Percentiles rank a stretch among this genome's conserved stretches.
Conservation (phyloP, 805 yeast genomes). For the Yarrowia sp. region DNA sequence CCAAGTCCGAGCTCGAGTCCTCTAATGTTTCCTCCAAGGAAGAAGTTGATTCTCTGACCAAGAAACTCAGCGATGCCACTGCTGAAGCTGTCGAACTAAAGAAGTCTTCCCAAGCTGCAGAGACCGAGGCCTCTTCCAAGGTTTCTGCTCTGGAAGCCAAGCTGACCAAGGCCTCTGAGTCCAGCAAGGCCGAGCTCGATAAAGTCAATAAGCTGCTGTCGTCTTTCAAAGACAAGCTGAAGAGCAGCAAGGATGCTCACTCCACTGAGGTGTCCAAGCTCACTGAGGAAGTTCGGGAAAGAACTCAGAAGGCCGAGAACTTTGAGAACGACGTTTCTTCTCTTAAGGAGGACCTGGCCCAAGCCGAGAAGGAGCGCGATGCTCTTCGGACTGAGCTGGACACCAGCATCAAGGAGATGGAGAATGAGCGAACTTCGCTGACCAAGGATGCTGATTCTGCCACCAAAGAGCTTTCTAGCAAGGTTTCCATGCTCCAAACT, state of each 20-base stretch:
- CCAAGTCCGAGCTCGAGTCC: constrained; percentile 26
- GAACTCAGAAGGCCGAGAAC: background rate
- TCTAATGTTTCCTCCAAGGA: background rate
- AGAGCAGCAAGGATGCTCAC: constrained; percentile 15
- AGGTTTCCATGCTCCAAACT: constrained; percentile 1
- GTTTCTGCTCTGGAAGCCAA: constrained; percentile 1
- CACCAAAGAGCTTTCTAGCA: constrained; percentile 17
- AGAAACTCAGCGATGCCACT: background rate
- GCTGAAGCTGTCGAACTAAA: background rate
- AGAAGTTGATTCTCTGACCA: background rate
- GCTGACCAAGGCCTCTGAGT: background rate
- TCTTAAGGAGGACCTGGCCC: constrained; percentile 10
- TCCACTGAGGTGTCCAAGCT: constrained; percentile 7
- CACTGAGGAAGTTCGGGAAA: background rate
- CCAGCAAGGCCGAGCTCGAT: constrained; percentile 20
- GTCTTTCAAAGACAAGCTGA: constrained; percentile 2
- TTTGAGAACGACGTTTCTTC: background rate
- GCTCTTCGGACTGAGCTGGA: background rate
- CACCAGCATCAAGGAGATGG: constrained; percentile 13
- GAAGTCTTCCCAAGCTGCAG: constrained; percentile 3
- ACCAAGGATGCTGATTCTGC: constrained; percentile 25
- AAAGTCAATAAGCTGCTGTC: constrained; percentile 9
- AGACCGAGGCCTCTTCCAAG: constrained; percentile 3
- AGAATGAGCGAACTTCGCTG: constrained; percentile 11
- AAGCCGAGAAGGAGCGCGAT: constrained; percentile 7